A percentile compares a stretch with the other conserved stretches of the same genome.
phyloP scores from a whole-genome alignment of 2,329 filamentous ascomycete genomes.

The Penicillium corylophilum region DNA sequence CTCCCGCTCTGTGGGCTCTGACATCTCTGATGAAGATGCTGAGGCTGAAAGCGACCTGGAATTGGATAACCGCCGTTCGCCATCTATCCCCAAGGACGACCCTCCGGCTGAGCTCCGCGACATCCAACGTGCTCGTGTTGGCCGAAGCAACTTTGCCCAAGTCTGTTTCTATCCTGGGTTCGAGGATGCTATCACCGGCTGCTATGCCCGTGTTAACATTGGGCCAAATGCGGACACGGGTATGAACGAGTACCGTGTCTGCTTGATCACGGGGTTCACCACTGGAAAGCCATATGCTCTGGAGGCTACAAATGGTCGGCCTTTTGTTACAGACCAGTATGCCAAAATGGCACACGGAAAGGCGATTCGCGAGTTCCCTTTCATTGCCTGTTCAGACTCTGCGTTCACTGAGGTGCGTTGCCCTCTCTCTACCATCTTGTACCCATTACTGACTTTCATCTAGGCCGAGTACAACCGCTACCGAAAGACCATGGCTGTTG shows the following conservation, averaged over 20 bases:
- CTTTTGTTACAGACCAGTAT: constrained; percentile 83
- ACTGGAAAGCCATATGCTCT: constrained; percentile 82
- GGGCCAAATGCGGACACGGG: constrained; percentile 72
- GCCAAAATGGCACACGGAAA: constrained; percentile 79
- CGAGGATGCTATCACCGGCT: constrained; percentile 74
- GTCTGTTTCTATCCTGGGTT: constrained; percentile 94
- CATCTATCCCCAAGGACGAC: constrained; percentile 58
- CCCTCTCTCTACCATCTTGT: neutral
- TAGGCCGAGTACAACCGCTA: constrained; percentile 80
- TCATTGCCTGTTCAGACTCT: constrained; percentile 84
- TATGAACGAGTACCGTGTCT: constrained; percentile 81
- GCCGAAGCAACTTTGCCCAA: constrained; percentile 80
- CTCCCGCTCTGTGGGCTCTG: constrained; percentile 62
- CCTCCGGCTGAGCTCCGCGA: constrained; percentile 74
- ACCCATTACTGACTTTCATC: constrained; percentile 1
- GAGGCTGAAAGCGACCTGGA: constrained; percentile 79
- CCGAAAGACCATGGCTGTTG: constrained; percentile 69
- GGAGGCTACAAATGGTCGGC: constrained; percentile 68
- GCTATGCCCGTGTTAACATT: constrained; percentile 81
- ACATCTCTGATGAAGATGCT: constrained; percentile 59
- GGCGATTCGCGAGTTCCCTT: constrained; percentile 79
- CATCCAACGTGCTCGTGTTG: constrained; percentile 78
- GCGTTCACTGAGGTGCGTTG: constrained; percentile 72
- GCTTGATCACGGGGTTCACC: constrained; percentile 74
- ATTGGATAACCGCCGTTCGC: constrained; percentile 63